Percentiles rank a stretch among this genome's conserved stretches.
phyloP scores from a whole-genome alignment of 2,329 filamentous ascomycete genomes.

The Zymoseptoria crescenta region DNA sequence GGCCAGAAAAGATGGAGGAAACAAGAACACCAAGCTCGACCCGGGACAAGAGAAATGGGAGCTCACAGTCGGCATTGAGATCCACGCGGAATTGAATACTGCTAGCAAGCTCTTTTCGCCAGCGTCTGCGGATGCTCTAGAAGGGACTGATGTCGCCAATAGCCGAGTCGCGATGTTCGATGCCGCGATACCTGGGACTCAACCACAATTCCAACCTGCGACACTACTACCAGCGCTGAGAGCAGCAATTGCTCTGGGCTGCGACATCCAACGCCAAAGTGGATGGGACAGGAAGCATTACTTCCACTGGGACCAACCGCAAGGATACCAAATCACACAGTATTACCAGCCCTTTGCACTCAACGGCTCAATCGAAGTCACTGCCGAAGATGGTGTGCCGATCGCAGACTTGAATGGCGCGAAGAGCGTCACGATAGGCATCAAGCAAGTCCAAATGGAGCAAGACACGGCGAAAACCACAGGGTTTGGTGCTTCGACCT shows the following conservation, averaged over 20 bases:
- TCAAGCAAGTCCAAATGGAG: slow-evolving; percentile 93
- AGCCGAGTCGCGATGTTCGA: slow-evolving; percentile 86
- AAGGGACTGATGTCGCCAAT: slow-evolving; percentile 52
- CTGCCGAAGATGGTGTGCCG: slow-evolving; percentile 67
- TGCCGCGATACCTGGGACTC: slow-evolving; percentile 77
- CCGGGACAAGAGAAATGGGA: slow-evolving; percentile 60
- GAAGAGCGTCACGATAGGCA: slow-evolving; percentile 64
- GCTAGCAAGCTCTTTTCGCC: slow-evolving; percentile 80
- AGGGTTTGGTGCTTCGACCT: slow-evolving; percentile 61
- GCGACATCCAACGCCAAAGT: slow-evolving; percentile 67
- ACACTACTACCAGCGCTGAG: slow-evolving; percentile 83
- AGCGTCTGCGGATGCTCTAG: slow-evolving; percentile 32
- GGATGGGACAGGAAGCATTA: slow-evolving; percentile 96
- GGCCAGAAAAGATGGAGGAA: slow-evolving; percentile 1
- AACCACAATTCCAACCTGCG: slow-evolving; percentile 74
- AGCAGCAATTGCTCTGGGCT: slow-evolving; percentile 76
- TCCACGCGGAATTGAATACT: slow-evolving; percentile 93
- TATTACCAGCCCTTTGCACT: slow-evolving; percentile 70
- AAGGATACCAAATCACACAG: slow-evolving; percentile 96
- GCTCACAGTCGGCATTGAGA: slow-evolving; percentile 90
- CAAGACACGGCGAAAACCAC: slow-evolving; percentile 96
- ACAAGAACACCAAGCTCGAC: slow-evolving; percentile 11
- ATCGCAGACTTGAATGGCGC: slow-evolving; percentile 61
- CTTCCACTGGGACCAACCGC: slow-evolving; percentile 96
- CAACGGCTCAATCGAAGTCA: slow-evolving; percentile 64